Percentiles rank a stretch among this genome's conserved stretches.
These are phyloP conservation scores for Akanthomyces lecanii DNA, from an alignment of 2,329 filamentous ascomycete species.

Conservation along the genomic window DNA sequence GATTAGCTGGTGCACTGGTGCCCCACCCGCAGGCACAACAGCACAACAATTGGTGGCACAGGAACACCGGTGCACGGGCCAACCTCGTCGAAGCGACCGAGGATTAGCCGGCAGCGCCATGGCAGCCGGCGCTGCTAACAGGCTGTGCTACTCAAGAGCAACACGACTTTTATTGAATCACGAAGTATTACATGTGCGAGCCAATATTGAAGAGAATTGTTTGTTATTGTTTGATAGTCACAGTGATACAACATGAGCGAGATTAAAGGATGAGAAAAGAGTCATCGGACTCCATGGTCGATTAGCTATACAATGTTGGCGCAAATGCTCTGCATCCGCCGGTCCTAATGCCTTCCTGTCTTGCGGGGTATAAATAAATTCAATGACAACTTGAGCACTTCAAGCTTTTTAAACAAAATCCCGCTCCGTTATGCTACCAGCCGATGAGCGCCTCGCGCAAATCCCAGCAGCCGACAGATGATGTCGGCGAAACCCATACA, in stretches of 20 bases:
- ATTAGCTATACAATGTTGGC: slow-evolving; percentile 7
- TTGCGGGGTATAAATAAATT: slow-evolving; percentile 5
- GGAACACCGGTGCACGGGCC: slow-evolving; percentile 12
- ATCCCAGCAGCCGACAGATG: neutral
- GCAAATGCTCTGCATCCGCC: neutral
- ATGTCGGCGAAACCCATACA: neutral
- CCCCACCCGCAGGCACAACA: slow-evolving; percentile 15
- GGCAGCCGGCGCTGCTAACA: neutral
- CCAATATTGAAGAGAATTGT: neutral
- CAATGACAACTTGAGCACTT: slow-evolving; percentile 8
- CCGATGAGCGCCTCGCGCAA: slow-evolving; percentile 1
- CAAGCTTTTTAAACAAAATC: slow-evolving; percentile 1
- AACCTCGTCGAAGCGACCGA: neutral
- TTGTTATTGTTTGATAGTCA: neutral
- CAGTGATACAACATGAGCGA: neutral
- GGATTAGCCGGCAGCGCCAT: neutral
- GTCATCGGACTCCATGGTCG: neutral
- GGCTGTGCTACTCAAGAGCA: neutral
- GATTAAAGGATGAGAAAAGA: neutral
- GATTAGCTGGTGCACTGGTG: neutral
- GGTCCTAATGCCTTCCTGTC: neutral
- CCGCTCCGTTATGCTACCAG: slow-evolving; percentile 13
- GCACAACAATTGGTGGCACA: slow-evolving; percentile 16
- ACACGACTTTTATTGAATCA: neutral
- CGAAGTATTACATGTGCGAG: neutral